phyloP scores from a whole-genome alignment of 2,329 filamentous ascomycete genomes.

The Cryphonectria japonica region DNA sequence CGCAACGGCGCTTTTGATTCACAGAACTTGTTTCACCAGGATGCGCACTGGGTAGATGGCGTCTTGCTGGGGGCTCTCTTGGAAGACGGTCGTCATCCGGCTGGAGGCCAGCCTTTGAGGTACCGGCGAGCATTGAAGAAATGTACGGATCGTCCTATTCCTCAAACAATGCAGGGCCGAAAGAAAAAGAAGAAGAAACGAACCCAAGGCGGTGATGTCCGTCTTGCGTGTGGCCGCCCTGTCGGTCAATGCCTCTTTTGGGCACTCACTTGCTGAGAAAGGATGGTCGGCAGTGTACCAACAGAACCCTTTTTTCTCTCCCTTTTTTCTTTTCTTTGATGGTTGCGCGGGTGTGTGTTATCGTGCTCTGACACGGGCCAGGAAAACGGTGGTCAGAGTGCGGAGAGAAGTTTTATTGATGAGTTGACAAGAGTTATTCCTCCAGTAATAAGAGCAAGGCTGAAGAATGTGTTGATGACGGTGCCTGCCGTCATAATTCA shows the following conservation, averaged over 20 bases:
- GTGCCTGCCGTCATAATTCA: constrained; percentile 11
- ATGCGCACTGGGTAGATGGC: not conserved
- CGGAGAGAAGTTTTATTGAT: constrained; percentile 10
- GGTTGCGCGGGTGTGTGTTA: constrained; percentile 4
- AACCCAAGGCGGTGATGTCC: not conserved
- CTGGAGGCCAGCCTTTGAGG: not conserved
- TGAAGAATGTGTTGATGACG: constrained; percentile 9
- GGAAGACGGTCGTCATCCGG: not conserved
- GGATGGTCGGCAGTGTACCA: constrained; percentile 22
- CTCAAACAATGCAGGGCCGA: not conserved
- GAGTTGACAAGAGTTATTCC: constrained; percentile 13
- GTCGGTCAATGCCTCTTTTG: not conserved
- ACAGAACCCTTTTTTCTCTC: constrained; percentile 12
- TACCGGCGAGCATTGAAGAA: not conserved
- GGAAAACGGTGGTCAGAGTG: constrained; percentile 11
- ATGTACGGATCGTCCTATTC: not conserved
- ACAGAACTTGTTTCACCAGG: not conserved
- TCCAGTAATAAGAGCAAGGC: constrained; percentile 26
- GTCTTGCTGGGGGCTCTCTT: not conserved
- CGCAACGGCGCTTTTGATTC: constrained; percentile 9
- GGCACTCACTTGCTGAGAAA: not conserved
- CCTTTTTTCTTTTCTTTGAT: constrained; percentile 17
- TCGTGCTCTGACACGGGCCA: constrained; percentile 7
- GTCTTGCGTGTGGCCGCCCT: not conserved
- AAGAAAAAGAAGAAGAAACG: too few species aligned